Base-by-base conservation (phyloP, 495 filamentous ascomycete genomes). In the Xylaria venustula region DNA sequence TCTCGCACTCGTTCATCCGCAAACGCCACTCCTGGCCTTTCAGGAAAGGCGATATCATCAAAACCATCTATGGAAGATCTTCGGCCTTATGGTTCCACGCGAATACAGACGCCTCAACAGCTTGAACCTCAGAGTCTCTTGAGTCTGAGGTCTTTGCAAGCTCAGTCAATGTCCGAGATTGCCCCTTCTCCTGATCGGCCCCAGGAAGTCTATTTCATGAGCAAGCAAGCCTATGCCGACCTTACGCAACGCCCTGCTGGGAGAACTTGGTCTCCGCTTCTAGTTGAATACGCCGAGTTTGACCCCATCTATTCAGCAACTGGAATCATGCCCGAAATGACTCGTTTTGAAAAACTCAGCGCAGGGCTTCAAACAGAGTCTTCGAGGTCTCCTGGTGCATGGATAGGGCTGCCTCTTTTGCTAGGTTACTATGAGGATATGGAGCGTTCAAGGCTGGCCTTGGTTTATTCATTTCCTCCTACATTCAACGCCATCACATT, bases 391-490 rank as follows among this genome's bases (percentile, higher is more conserved):
- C 74, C 80, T 9, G 88, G 86, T 2, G 83, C 90, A 0, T 83
- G 93, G 77, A 83, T 83, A 42, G 79, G 79, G 7, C 59, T 82
- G 23, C 79, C 79, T 14, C 73, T 77, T 20, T 83, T 95, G 58
- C 71, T 95, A 25, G 92, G 90, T n/a, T 97, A 92, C 71, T 90
- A 89, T 63, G 85, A 93, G 68, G 91, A 96, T 70, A 83, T 90
- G 65, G 81, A 82, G 7, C 82, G 90, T 68, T 87, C 89, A 11
- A 83, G 91, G 8, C 88, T 91, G 70, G 92, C 90, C 22, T 81
- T 97, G 47, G 83, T 97, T 50, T 97, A 92, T 66, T 86, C 90
- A 54, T 87, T 96, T 67, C 92, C 92, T 0, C 78, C 84, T 7
- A 83, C 76, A 45, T 82, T 85, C 68, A 81, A 83, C 54, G 79